Conservation (phyloP, 2,329 filamentous ascomycete species). For the Sarocladiaceae sp. region DNA sequence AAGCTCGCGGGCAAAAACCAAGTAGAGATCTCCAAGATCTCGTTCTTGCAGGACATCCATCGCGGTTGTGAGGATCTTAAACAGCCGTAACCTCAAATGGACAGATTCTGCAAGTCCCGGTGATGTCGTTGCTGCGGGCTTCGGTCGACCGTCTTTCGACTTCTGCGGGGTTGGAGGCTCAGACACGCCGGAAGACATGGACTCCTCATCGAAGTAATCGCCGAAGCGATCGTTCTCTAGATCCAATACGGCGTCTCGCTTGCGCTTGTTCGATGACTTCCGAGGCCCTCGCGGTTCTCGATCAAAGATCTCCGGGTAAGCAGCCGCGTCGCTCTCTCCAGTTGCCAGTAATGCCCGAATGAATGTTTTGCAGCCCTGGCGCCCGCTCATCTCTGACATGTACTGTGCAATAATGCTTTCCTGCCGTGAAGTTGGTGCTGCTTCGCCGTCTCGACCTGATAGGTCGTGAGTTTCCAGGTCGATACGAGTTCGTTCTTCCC, state of each 20-base stretch:
- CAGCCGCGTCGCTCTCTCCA: slow-evolving; percentile 47
- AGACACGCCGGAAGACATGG: slow-evolving; percentile 41
- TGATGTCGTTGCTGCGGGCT: slow-evolving; percentile 10
- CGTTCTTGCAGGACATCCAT: slow-evolving; percentile 40
- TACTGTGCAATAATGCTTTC: slow-evolving; percentile 61
- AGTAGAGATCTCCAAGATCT: slow-evolving; percentile 50
- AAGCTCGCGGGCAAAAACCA: slow-evolving; percentile 52
- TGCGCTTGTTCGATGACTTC: slow-evolving; percentile 43
- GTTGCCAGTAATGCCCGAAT: slow-evolving; percentile 66
- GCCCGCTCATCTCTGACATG: slow-evolving; percentile 40
- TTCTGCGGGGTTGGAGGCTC: slow-evolving; percentile 43
- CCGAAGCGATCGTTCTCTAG: slow-evolving; percentile 57
- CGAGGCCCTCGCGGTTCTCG: slow-evolving; percentile 49
- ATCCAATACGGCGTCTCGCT: slow-evolving; percentile 44
- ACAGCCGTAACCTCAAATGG: slow-evolving; percentile 56
- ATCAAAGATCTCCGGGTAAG: slow-evolving; percentile 64
- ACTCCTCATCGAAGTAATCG: slow-evolving; percentile 54
- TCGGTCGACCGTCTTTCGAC: slow-evolving; percentile 18
- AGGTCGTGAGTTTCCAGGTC: slow-evolving; percentile 33
- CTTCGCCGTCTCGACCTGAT: slow-evolving; percentile 15
- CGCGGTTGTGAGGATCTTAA: slow-evolving; percentile 49
- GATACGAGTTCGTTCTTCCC: slow-evolving; percentile 50
- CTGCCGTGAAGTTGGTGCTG: slow-evolving; percentile 30
- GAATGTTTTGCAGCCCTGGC: slow-evolving; percentile 48
- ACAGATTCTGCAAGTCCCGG: slow-evolving; percentile 48